Evolutionary conservation across 176 grass and related monocot species (phyloP).

Genomic region (Alopecurus myosuroides): DNA sequence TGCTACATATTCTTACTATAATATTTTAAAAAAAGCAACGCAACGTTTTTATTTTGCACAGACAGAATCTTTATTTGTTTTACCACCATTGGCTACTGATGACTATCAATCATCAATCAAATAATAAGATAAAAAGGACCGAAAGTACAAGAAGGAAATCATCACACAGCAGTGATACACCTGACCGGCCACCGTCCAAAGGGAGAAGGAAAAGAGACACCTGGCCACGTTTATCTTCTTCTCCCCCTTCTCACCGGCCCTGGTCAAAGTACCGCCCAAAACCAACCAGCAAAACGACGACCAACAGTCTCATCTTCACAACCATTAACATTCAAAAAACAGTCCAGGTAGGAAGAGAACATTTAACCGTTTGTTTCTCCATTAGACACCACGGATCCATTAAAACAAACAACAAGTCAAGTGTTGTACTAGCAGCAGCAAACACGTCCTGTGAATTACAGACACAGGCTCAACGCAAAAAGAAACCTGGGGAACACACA

Average conservation of each 20-base stretch:
- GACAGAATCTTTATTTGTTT: too few species aligned
- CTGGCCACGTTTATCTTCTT: background rate
- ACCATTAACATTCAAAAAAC: too few species aligned
- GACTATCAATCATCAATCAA: background rate
- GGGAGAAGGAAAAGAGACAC: too few species aligned
- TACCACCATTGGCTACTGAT: too few species aligned
- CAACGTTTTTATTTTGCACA: too few species aligned
- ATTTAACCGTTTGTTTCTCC: background rate
- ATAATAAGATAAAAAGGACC: background rate
- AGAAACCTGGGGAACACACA: constrained; percentile 47
- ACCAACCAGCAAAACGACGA: background rate
- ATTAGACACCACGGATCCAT: background rate
- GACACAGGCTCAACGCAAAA: background rate
- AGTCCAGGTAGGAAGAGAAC: background rate
- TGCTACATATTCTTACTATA: too few species aligned
- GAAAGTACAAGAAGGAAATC: background rate
- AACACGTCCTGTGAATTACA: background rate
- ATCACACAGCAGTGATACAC: background rate
- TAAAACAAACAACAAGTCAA: background rate
- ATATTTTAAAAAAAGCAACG: too few species aligned
- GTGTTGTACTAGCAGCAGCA: too few species aligned
- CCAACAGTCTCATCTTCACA: background rate
- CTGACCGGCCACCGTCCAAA: too few species aligned
- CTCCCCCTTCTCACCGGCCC: too few species aligned
- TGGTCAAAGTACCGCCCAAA: background rate